Evolutionary conservation across 805 yeast species (phyloP).

Genomic region (Naumovozyma baii): DNA sequence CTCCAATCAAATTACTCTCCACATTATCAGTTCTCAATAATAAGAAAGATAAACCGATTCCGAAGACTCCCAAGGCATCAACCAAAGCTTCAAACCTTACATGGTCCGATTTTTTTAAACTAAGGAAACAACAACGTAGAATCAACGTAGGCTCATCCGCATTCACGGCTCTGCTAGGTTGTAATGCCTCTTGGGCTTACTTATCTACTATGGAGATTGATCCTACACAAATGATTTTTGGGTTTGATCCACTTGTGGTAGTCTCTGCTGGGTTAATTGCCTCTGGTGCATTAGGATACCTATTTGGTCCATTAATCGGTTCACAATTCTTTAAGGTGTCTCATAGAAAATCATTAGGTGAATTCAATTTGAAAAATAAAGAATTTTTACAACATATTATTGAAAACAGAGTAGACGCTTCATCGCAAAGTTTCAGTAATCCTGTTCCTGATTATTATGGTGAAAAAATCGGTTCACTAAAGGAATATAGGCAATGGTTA

Average conservation of each 20-base stretch:
- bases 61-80: not conserved
- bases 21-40: not conserved
- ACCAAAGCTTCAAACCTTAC: constrained; percentile 27
- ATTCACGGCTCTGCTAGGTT: constrained; percentile 56
- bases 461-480: constrained; percentile 80
- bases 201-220: constrained; percentile 78
- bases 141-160: constrained; percentile 60
- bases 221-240: constrained; percentile 75
- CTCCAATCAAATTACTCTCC: not conserved
- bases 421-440: constrained; percentile 78
- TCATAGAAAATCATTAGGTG: constrained; percentile 37
- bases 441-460: constrained; percentile 99
- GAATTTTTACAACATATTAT: constrained; percentile 65
- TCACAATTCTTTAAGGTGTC: constrained; percentile 53
- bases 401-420: constrained; percentile 82
- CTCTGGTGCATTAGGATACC: constrained; percentile 68
- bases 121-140: constrained; percentile 67
- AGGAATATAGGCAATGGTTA: constrained; percentile 89
- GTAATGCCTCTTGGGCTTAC: constrained; percentile 60
- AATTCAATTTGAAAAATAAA: constrained; percentile 55
- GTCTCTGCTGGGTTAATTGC: constrained; percentile 63
- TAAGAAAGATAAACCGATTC: not conserved
- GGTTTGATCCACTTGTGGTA: constrained; percentile 81
- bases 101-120: constrained; percentile 74
- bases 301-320: constrained; percentile 78